Percentiles rank a stretch among this genome's conserved stretches.
Conservation (phyloP, 2,329 filamentous ascomycete species). For the Trichoderma cornu-damae region DNA sequence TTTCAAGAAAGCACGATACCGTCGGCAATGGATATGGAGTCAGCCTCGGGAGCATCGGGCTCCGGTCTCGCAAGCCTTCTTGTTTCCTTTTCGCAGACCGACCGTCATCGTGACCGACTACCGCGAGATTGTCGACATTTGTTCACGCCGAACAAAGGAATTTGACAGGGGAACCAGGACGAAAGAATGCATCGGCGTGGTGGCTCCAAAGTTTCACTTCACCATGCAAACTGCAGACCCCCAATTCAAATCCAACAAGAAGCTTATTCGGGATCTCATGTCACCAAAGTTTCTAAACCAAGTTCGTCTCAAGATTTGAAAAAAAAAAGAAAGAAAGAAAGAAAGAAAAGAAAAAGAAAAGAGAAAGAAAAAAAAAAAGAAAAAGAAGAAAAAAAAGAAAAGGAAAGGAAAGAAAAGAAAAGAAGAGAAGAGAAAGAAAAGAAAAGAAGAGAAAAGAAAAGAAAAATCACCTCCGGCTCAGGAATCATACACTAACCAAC, state of each 20-base stretch:
- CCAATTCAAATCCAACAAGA: slow-evolving; percentile 31
- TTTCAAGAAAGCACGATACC: slow-evolving; percentile 21
- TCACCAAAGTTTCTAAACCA: slow-evolving; percentile 33
- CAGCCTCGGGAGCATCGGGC: slow-evolving; percentile 26
- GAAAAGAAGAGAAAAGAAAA: too few relatives aligned
- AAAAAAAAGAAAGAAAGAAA: too few relatives aligned
- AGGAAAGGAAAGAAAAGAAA: too few relatives aligned
- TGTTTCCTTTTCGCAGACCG: slow-evolving; percentile 31
- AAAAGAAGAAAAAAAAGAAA: too few relatives aligned
- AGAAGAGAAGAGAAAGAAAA: too few relatives aligned
- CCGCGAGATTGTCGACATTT: slow-evolving; percentile 32
- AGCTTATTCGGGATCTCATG: slow-evolving; percentile 36
- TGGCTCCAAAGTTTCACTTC: slow-evolving; percentile 31
- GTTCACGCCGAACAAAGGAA: slow-evolving; percentile 30
- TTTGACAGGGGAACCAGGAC: slow-evolving; percentile 31
- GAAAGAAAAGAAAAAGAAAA: too few relatives aligned
- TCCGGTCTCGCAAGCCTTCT: slow-evolving; percentile 33
- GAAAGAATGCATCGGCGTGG: slow-evolving; percentile 25
- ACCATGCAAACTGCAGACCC: slow-evolving; percentile 31
- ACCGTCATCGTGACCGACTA: slow-evolving; percentile 32
- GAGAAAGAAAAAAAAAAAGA: too few relatives aligned
- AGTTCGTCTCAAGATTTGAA: slow-evolving; percentile 15
- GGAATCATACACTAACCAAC: not conserved
- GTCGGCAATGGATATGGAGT: slow-evolving; percentile 27
- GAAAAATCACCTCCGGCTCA: too few relatives aligned